Evolutionary conservation across 2,329 filamentous ascomycete species (phyloP), one percentile per base, ranked within the genome.

Genomic region (Penicillium decumbens): DNA sequence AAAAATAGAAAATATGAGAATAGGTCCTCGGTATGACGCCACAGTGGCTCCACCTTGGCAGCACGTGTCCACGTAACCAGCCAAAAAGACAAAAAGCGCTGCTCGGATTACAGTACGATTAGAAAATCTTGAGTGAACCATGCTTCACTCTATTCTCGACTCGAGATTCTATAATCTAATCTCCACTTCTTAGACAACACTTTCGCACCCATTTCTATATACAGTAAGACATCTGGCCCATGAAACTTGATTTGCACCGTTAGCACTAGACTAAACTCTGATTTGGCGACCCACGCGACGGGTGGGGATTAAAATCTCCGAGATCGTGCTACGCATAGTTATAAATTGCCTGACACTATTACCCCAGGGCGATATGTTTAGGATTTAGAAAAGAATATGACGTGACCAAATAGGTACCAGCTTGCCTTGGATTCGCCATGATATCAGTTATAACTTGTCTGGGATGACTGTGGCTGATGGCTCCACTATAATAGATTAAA

Each of bases 401-500:
- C 5, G 4, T 7, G 7, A 23, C 5, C 3, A 9, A 37, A 20
- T 2, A 18, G 7, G 20, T 12, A 37, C 10, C 9, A 12, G 4
- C 7, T 18, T 51, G 44, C 49, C 49, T 51, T 51, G 49, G 38
- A 45, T 51, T 47, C 25, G 42, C 47, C 20, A 55, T 57, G 54
- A 57, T 57, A 57, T 57, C 54, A 57, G 51, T 43, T 43, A 20
- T 43, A 7, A 42, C 13, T 33, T 10, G 20, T 23, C 20, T 23
- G 29, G 25, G 46, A 58, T 60, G 55, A 61, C 52, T 54, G 58
- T 61, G 58, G 58, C 58, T 60, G 57, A 58, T 28, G 52, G 50
- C 51, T 56, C 58, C 58, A 61, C 58, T 49, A 23, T 47, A 58
- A 61, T 61, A 61, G 41, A 61, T 61, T 60, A 58, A 60, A 47